Base-by-base conservation (phyloP, 805 yeast species). In the Saccharomycopsis malanga region DNA sequence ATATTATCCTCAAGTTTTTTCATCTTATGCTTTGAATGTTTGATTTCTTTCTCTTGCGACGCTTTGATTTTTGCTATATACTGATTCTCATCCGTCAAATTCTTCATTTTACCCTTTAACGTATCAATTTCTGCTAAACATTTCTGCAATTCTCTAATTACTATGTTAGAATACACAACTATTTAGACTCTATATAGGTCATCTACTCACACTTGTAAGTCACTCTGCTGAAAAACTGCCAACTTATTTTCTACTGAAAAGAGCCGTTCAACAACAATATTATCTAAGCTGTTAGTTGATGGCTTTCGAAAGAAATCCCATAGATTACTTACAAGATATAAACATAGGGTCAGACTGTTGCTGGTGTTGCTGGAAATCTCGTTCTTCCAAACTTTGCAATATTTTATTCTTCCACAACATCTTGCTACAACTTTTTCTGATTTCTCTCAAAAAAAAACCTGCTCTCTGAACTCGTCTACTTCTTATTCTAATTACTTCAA, bases 1-100 rank as follows among this genome's bases (percentile, higher is more conserved):
- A 65, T 53, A n/a, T 61, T 54, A 12, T 57, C 58, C 21, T 59
- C 57, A 34, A 69, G 55, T 4, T 56, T 50, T 1, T 30, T 41
- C 1, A 65, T 56, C 30, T 62, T 66, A 12, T 20, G 39, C n/a
- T 58, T 58, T 15, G 59, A 48, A 5, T 38, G 10, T 42, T 57
- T 50, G 34, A 54, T 49, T 51, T 63, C 61, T 17, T 45, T 54
- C 39, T 54, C 45, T 50, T 61, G 48, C 35, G 35, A 42, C 22
- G 46, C 27, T 34, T 53, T 47, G 44, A 49, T 30, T 4, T 37
- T n/a, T 24, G 54, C 50, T 9, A 58, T 46, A 9, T 44, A 36
- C 4, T 36, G 41, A 2, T 56, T 45, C 18, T 52, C 58, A 15
- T 20, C 17, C 27, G 47, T 48, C 12, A 58, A 51, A 15, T 44